A percentile compares a stretch with the other conserved stretches of the same genome.
Evolutionary conservation across 2,329 filamentous ascomycete genomes (phyloP).

Genomic region (Epichloe gansuensis): DNA sequence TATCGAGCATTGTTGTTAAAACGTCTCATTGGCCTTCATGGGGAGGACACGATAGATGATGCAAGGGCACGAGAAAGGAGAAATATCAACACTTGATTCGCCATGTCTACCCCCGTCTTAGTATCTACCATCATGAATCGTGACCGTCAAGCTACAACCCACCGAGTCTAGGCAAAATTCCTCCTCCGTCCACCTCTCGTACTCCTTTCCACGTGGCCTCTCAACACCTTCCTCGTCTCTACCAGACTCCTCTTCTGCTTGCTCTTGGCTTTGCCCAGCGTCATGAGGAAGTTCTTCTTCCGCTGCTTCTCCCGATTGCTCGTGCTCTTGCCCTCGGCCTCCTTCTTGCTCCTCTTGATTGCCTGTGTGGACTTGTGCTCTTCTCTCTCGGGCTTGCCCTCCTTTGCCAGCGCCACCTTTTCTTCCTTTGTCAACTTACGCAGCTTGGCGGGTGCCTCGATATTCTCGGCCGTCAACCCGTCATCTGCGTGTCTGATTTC

Average conservation of each 20-base stretch:
- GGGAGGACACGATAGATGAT: too few species aligned
- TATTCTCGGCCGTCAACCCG: slow-evolving; percentile 78
- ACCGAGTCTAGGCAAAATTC: slow-evolving; percentile 33
- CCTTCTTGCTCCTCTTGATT: slow-evolving; percentile 76
- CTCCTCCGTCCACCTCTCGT: slow-evolving; percentile 75
- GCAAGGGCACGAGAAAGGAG: too few species aligned
- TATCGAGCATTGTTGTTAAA: too few species aligned
- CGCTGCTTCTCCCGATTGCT: slow-evolving; percentile 95
- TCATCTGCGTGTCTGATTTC: slow-evolving; percentile 65
- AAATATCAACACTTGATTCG: too few species aligned
- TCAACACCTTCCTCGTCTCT: slow-evolving; percentile 69
- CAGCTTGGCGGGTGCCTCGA: slow-evolving; percentile 72
- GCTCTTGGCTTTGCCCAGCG: slow-evolving; percentile 83
- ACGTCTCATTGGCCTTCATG: too few species aligned
- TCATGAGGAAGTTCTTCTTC: slow-evolving; percentile 99
- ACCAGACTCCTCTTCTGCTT: slow-evolving; percentile 93
- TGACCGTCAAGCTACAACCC: background rate
- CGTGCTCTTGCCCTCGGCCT: slow-evolving; percentile 80
- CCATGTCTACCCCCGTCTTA: too few species aligned
- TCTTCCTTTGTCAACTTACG: slow-evolving; percentile 85
- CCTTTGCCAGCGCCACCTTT: slow-evolving; percentile 68
- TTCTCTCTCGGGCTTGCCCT: slow-evolving; percentile 63
- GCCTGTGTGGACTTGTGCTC: slow-evolving; percentile 82
- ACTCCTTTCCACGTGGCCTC: slow-evolving; percentile 68
- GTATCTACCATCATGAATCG: too few species aligned